Evolutionary conservation across 2,329 filamentous ascomycete genomes (phyloP).

Genomic region (Zymoseptoria passerinii): DNA sequence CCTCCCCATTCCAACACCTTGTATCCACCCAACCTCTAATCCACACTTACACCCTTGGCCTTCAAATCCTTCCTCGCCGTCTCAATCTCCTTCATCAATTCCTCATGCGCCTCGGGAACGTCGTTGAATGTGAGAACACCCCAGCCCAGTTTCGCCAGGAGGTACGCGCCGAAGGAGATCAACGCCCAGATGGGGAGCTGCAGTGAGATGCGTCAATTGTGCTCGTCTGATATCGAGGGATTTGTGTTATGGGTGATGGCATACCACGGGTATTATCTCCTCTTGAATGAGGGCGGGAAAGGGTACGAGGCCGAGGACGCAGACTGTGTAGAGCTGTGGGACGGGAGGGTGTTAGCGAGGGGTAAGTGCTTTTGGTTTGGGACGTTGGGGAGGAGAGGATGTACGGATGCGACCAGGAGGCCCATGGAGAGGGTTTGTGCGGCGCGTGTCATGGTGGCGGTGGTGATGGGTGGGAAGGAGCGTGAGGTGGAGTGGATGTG

Average conservation of each 20-base stretch:
- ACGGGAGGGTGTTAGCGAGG: constrained; percentile 14
- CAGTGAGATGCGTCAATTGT: not conserved
- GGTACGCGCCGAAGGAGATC: constrained; percentile 82
- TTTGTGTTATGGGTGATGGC: constrained; percentile 26
- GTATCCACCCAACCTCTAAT: constrained; percentile 40
- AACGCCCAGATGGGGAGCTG: constrained; percentile 90
- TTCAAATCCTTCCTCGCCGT: constrained; percentile 65
- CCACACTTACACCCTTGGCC: constrained; percentile 67
- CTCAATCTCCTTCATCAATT: constrained; percentile 79
- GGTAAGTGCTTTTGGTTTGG: constrained; percentile 7
- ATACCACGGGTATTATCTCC: constrained; percentile 81
- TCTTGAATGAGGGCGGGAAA: constrained; percentile 69
- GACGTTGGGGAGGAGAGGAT: constrained; percentile 23
- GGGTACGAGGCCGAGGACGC: constrained; percentile 76
- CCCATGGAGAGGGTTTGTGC: constrained; percentile 84
- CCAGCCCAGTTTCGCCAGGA: constrained; percentile 84
- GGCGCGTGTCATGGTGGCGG: constrained; percentile 73
- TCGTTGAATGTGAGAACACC: constrained; percentile 96
- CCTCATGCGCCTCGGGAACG: constrained; percentile 79
- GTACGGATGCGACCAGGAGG: constrained; percentile 79
- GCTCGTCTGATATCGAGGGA: not conserved
- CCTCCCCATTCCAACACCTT: not conserved
- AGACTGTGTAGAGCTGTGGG: constrained; percentile 75
- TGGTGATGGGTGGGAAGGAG: not conserved
- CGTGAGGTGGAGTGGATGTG: not conserved